Evolutionary conservation across 2,329 filamentous ascomycete genomes (phyloP), one percentile per base, ranked within the genome.

Genomic region (Venturia pyrina): DNA sequence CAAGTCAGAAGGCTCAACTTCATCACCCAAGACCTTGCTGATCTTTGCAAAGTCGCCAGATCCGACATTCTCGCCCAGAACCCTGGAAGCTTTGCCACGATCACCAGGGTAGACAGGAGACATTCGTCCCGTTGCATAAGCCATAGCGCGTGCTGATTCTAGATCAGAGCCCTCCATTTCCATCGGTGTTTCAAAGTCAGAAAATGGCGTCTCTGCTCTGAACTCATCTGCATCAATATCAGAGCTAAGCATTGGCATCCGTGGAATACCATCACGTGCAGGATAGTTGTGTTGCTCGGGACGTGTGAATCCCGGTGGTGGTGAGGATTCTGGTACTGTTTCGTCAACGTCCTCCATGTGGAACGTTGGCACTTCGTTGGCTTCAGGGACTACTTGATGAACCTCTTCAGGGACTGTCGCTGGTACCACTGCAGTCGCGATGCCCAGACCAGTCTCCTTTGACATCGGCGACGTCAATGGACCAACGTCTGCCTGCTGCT

Each of bases 301-400:
- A 37, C 32, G 62, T 4, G 34, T 32, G 17, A 7, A 10, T 19
- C 56, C 34, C 28, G 44, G 4, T 24, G 43, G 40, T 28, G 17
- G 19, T 37, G 10, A 32, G 17, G 28, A 40, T 28, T 48, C 48
- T 41, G 43, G 43, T 40, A 48, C 43, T 6, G 24, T 40, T 10
- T 64, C 53, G 32, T 59, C 41, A 48, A 65, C 48, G 43, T 65
- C 63, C 21, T 65, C 63, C 63, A 65, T 65, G 10, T 43, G 63
- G 48, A 59, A 65, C 32, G 37, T 53, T 43, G 63, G 48, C 63
- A 56, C 63, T 56, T 59, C 48, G 44, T 28, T 46, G n/a, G n/a
- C 60, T 5, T 34, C 60, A 59, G 28, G 53, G 53, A 59, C 7
- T n/a, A 10, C 24, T 53, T 3, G 10, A 53, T 28, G 48, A 10